Evolutionary conservation across 2,329 filamentous ascomycete genomes (phyloP).

Genomic region (Aspergillus ustus): DNA sequence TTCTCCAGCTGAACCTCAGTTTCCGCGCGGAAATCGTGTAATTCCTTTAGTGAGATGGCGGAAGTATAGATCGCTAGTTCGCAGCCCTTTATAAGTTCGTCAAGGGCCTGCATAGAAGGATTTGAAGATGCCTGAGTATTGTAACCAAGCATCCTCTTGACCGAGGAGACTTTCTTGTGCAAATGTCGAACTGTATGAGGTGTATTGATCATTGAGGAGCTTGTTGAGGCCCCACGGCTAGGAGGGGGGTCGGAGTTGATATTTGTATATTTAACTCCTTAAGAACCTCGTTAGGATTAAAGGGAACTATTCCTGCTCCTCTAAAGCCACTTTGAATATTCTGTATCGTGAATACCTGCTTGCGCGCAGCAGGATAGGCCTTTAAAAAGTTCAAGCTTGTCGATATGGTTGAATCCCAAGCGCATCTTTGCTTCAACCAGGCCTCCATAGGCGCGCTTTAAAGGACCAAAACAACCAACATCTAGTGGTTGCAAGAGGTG

Average conservation of each 20-base stretch:
- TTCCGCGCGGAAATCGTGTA: too few relatives aligned
- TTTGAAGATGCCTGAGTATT: too few relatives aligned
- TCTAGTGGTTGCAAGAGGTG: too few relatives aligned
- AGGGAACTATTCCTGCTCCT: slow-evolving; percentile 5
- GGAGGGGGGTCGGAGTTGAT: slow-evolving; percentile 7
- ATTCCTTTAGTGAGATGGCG: neutral
- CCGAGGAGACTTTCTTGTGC: slow-evolving; percentile 7
- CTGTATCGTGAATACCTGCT: slow-evolving; percentile 1
- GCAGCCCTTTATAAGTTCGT: slow-evolving; percentile 6
- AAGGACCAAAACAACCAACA: slow-evolving; percentile 15
- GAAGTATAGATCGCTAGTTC: neutral
- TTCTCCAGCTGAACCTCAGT: too few relatives aligned
- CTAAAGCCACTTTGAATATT: slow-evolving; percentile 16
- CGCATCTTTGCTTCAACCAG: neutral
- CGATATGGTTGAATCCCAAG: slow-evolving; percentile 11
- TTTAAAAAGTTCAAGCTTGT: slow-evolving; percentile 10
- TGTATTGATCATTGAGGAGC: slow-evolving; percentile 5
- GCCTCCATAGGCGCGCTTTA: neutral
- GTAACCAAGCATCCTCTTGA: too few relatives aligned
- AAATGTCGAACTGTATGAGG: slow-evolving; percentile 15
- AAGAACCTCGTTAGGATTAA: slow-evolving; percentile 12
- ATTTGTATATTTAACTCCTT: slow-evolving; percentile 16
- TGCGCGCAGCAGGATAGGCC: neutral
- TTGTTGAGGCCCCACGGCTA: neutral
- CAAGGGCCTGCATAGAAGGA: too few relatives aligned